Evolutionary conservation across 768 basidiomycete genomes (phyloP).

Genomic region (Pleurotus tuoliensis): DNA sequence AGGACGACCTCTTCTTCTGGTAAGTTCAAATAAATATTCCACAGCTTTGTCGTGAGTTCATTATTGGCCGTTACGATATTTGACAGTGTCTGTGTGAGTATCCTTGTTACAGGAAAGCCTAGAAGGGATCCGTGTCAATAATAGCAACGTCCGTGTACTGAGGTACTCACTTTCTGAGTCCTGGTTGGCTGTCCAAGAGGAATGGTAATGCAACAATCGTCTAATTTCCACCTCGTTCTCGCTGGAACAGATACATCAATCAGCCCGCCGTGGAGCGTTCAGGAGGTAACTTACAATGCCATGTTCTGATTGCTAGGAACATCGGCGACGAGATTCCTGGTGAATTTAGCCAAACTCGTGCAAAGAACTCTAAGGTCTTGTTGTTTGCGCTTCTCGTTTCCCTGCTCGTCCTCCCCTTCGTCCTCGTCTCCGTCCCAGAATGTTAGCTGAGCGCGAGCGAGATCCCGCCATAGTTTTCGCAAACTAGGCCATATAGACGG

Average conservation of each 20-base stretch:
- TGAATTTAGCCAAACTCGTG: constrained; percentile 66
- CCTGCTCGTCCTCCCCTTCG: constrained; percentile 29
- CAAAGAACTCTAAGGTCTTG: constrained; percentile 35
- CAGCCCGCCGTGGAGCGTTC: not conserved
- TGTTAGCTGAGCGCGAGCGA: constrained; percentile 43
- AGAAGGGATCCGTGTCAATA: constrained; percentile 10
- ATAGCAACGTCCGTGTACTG: not conserved
- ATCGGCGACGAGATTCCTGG: constrained; percentile 80
- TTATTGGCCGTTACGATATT: constrained; percentile 81
- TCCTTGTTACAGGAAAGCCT: constrained; percentile 64
- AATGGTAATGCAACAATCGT: constrained; percentile 64
- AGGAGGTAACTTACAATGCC: constrained; percentile 58
- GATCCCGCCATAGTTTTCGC: constrained; percentile 52
- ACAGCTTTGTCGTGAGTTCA: constrained; percentile 48
- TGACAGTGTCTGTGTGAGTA: constrained; percentile 74
- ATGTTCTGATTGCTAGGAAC: constrained; percentile 64
- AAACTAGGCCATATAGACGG: constrained; percentile 54
- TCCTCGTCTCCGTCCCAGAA: constrained; percentile 48
- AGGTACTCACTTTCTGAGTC: constrained; percentile 47
- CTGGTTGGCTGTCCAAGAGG: constrained; percentile 70
- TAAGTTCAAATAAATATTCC: constrained; percentile 61
- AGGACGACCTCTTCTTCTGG: constrained; percentile 74
- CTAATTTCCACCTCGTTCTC: constrained; percentile 70
- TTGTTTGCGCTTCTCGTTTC: constrained; percentile 20
- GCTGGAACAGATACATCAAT: constrained; percentile 30